A percentile compares a stretch with the other conserved stretches of the same genome.
Evolutionary conservation across 208 protist genomes (phyloP).

Genomic region (Leishmania major): DNA sequence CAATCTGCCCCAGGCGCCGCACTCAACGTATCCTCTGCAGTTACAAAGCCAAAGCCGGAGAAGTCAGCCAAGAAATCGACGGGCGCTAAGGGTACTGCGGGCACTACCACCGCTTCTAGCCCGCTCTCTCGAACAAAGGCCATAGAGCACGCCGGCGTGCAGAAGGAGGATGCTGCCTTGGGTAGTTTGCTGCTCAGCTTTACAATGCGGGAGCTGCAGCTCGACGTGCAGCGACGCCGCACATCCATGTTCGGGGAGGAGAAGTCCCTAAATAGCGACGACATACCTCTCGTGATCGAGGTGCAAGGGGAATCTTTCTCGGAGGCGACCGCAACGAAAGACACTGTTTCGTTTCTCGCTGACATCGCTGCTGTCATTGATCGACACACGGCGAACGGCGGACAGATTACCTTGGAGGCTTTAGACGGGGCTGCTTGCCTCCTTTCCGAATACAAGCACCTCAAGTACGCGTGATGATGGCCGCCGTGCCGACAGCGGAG

Average conservation of each 20-base stretch:
- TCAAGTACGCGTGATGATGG: conserved; percentile 42
- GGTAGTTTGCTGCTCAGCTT: conserved; percentile 6
- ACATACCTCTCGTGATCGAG: conserved; percentile 60
- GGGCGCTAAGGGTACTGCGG: neutral
- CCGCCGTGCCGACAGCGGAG: neutral
- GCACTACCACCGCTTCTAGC: neutral
- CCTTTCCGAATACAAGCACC: conserved; percentile 64
- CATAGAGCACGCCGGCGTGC: neutral
- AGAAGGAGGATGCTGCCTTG: neutral
- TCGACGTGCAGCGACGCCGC: conserved; percentile 52
- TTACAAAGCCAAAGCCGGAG: conserved; percentile 9
- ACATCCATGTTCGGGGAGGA: conserved; percentile 53
- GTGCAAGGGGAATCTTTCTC: conserved; percentile 24
- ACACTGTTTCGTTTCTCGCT: conserved; percentile 41
- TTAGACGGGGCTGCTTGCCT: conserved; percentile 58
- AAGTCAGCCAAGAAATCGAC: conserved; percentile 19
- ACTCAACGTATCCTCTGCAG: neutral
- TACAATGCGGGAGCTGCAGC: conserved; percentile 55
- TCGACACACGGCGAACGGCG: conserved; percentile 35
- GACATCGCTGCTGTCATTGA: conserved; percentile 57
- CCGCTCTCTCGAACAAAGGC: neutral
- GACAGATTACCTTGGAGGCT: conserved; percentile 44
- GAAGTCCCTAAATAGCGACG: conserved; percentile 5
- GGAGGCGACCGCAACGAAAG: conserved; percentile 18
- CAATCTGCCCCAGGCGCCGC: neutral